Evolutionary conservation across 345 rosid species (phyloP), one percentile per base, ranked within the genome.

Genomic region (Lepidium didymum): DNA sequence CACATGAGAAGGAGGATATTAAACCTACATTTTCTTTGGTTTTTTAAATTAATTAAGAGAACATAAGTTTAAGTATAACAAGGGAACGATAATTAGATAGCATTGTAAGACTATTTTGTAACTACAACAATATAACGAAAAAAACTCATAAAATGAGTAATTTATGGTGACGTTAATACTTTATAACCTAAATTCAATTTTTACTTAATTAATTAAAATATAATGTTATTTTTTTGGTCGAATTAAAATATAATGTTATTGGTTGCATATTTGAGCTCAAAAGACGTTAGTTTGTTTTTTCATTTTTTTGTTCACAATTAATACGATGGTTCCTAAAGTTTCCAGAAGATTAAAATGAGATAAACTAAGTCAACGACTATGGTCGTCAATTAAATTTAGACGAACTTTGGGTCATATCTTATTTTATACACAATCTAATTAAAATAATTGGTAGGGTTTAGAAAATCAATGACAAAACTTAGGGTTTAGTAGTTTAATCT

Each of bases 281-380:
- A 21, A 10, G 25, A 29, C 33, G 33, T 29, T 29, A 29, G 6
- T 6, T 29, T 16, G 21, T 14, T 21, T 27, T 33, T 46, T 40
- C 11, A 1, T 49, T 41, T 73, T 33, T 27, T 42, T 9, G 1
- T 19, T 14, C 31, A 57, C 35, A 52, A 43, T 52, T 11, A 58
- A 25, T 56, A 60, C 36, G 73, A 67, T 60, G 56, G 35, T 59
- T 60, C 73, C 57, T 52, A 59, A 13, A 35, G 73, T 52, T 73
- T 66, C 64, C 43, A 67, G 68, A 67, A 74, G 77, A 21, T 53
- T 67, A 44, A 60, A 14, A 57, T 42, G 37, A n/a, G 67, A 65
- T 51, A 25, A 45, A 34, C 52, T 10, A 74, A 67, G 68, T 67
- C 77, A 74, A 60, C 73, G 62, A 74, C 73, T 67, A 36, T 47